Base-by-base conservation (phyloP, 2,329 filamentous ascomycete species). In the Calonectria pseudoturangicola region DNA sequence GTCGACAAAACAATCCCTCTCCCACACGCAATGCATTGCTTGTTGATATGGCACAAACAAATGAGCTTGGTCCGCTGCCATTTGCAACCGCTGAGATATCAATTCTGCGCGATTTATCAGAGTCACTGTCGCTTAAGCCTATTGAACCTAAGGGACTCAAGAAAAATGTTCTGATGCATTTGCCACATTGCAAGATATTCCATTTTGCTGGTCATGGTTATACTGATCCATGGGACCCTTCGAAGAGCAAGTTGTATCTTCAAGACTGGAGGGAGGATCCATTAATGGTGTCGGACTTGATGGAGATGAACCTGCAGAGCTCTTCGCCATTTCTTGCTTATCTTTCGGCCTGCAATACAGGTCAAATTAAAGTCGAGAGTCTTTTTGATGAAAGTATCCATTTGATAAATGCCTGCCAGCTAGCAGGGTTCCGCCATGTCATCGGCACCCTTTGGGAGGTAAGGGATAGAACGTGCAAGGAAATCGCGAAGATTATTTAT, bases 321-420 rank as follows among this genome's bases (percentile, higher is more conserved):
- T 9, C 56, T 1, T 1, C 68, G 1, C 81, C 81, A 2, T 84
- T 84, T 54, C 78, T 85, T 3, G 84, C 81, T 0, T 86, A 84
- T 54, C 82, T 86, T 4, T 86, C 84, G 2, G 84, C 84, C 0
- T 86, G 84, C 63, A 76, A 70, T 1, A 85, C 84, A 0, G 81
- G 81, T 1, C 47, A 74, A 21, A 79, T 76, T 25, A 71, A 73
- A 6, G 62, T 74, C 3, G 68, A 78, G 0, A 67, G 56, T 0
- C 70, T 83, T 2, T 12, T 79, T 0, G 86, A 88, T 47, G 85
- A 87, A 66, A 73, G 71, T 1, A 79, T 87, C 10, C 83, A 87
- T 69, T 74, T 87, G 0, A 75, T 81, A 7, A 56, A 56, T 10
- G 63, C 25, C 6, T 63, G 2, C 15, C 69, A 71, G 36, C 25